Conservation (phyloP, 805 yeast species). For the Kodamaea fukazawae region DNA sequence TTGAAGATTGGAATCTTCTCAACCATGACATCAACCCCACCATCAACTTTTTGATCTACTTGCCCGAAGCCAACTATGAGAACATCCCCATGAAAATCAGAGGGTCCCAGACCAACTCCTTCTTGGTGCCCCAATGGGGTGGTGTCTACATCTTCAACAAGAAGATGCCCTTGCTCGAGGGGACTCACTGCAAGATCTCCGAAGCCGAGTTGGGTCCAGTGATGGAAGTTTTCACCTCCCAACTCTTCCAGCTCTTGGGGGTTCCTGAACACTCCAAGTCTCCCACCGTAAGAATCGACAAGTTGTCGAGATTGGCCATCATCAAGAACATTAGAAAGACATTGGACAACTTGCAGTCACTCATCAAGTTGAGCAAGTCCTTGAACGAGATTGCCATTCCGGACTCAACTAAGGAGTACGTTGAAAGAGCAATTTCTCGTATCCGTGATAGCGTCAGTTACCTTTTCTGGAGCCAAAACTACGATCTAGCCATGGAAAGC, state of each 20-base stretch:
- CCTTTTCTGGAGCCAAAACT: slow-evolving; percentile 7
- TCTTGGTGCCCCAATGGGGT: slow-evolving; percentile 87
- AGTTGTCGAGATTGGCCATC: slow-evolving; percentile 58
- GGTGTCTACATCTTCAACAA: slow-evolving; percentile 60
- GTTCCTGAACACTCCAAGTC: slow-evolving; percentile 57
- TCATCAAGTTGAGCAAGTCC: slow-evolving; percentile 63
- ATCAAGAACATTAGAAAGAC: slow-evolving; percentile 59
- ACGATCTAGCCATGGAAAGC: slow-evolving; percentile 30
- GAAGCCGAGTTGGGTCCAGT: slow-evolving; percentile 51
- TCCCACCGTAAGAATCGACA: slow-evolving; percentile 62
- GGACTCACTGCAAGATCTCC: slow-evolving; percentile 25
- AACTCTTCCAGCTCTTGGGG: slow-evolving; percentile 71
- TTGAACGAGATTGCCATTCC: slow-evolving; percentile 85
- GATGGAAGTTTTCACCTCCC: slow-evolving; percentile 69
- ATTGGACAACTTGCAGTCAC: slow-evolving; percentile 67
- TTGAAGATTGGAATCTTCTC: slow-evolving; percentile 76
- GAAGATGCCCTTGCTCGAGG: slow-evolving; percentile 20
- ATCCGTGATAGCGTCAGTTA: slow-evolving; percentile 22
- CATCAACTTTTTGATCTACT: slow-evolving; percentile 66
- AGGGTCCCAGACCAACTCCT: slow-evolving; percentile 52
- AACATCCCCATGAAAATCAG: slow-evolving; percentile 50
- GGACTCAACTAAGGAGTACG: slow-evolving; percentile 58
- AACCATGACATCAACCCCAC: slow-evolving; percentile 61
- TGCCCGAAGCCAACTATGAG: slow-evolving; percentile 48
- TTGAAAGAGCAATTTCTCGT: slow-evolving; percentile 46